Conservation (phyloP, 768 basidiomycete genomes). For the Rhodotorula diobovata region DNA sequence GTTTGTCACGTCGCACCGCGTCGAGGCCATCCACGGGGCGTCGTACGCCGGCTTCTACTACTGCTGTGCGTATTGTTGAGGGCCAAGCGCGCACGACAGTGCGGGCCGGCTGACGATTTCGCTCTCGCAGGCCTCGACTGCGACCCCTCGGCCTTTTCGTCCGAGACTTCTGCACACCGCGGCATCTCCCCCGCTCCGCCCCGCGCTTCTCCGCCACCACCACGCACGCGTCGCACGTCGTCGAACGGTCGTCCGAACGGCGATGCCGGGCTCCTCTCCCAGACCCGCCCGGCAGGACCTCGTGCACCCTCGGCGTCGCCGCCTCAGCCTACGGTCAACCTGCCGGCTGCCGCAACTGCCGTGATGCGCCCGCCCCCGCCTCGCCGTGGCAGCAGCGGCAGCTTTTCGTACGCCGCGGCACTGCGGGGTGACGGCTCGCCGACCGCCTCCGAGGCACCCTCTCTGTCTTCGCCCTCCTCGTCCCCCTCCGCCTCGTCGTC, state of each 20-base stretch:
- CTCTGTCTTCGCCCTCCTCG: no score
- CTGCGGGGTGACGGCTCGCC: not conserved
- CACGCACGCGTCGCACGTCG: not conserved
- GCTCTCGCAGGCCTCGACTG: slow-evolving; percentile 68
- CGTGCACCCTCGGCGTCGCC: not conserved
- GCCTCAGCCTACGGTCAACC: not conserved
- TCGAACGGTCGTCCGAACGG: not conserved
- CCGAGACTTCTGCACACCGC: slow-evolving; percentile 48
- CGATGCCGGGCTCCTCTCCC: not conserved
- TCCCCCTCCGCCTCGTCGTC: not conserved
- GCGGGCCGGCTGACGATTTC: not conserved
- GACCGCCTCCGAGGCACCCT: not conserved
- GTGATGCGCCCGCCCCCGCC: slow-evolving; percentile 41
- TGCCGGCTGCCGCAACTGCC: not conserved
- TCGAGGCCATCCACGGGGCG: slow-evolving; percentile 27
- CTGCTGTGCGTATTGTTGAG: slow-evolving; percentile 48
- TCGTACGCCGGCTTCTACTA: slow-evolving; percentile 74
- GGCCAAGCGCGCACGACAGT: no score
- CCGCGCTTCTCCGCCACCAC: slow-evolving; percentile 37
- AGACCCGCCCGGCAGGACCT: not conserved
- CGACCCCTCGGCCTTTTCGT: slow-evolving; percentile 56
- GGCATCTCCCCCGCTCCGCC: slow-evolving; percentile 44
- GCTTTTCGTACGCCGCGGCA: slow-evolving; percentile 22
- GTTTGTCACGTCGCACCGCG: slow-evolving; percentile 82
- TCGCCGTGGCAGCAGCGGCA: slow-evolving; percentile 39